These are phyloP conservation scores for Fusarium paranaense DNA, from an alignment of 2,329 filamentous ascomycete species.

Conservation along the genomic window DNA sequence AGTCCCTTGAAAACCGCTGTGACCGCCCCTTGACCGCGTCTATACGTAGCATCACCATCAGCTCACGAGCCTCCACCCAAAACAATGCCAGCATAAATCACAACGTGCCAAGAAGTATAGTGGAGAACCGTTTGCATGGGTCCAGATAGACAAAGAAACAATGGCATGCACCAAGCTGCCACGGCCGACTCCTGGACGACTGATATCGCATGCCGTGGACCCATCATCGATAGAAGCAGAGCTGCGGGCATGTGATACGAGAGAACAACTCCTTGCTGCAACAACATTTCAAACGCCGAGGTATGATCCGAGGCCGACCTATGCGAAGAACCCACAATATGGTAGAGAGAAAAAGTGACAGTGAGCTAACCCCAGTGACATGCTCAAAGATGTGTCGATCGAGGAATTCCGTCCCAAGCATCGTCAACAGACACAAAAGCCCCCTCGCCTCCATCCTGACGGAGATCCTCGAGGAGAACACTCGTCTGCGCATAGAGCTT, in stretches of 20 bases:
- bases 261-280: slow-evolving; percentile 26
- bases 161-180: background rate
- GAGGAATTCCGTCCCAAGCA: slow-evolving; percentile 60
- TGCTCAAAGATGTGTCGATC: slow-evolving; percentile 49
- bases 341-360: slow-evolving; percentile 8
- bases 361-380: background rate
- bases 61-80: background rate
- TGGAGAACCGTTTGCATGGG: background rate
- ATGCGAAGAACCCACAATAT: slow-evolving; percentile 27
- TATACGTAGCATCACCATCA: slow-evolving; percentile 14
- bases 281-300: slow-evolving; percentile 38
- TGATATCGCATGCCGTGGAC: background rate
- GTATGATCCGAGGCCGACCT: slow-evolving; percentile 32
- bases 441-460: slow-evolving; percentile 81
- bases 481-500: slow-evolving; percentile 87
- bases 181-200: background rate
- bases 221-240: slow-evolving; percentile 1
- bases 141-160: background rate
- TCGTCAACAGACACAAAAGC: slow-evolving; percentile 78
- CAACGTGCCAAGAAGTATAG: background rate
- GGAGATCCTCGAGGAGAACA: slow-evolving; percentile 84
- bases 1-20: background rate
- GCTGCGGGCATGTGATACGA: slow-evolving; percentile 1
- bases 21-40: slow-evolving; percentile 3
- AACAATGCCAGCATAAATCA: slow-evolving; percentile 5